Evolutionary conservation across 148 eudicot species (phyloP), one percentile per base, ranked within the genome.

Genomic region (Chenopodium berlandieri): DNA sequence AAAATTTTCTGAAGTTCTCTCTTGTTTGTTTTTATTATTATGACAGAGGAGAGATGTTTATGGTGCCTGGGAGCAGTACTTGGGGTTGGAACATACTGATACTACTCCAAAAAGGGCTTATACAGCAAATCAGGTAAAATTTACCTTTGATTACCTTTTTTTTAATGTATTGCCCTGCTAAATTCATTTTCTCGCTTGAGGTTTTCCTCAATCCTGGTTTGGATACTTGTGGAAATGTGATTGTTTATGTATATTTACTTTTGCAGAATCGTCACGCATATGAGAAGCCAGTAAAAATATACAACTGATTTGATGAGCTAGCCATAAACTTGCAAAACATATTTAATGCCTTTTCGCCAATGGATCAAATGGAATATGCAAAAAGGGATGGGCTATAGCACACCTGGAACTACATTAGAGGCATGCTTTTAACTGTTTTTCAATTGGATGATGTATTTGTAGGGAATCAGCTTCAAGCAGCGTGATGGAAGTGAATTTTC

Each of bases 41-140:
- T 84, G 52, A 20, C 84, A 96, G 99, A 85, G 89, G 84, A 91
- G 89, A 83, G 91, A 88, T 82, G 91, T 88, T 44, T 90, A 94
- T 80, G 95, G 99, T 86, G 93, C 92, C 13, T 94, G 99, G 98
- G 98, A 94, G 90, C 98, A 94, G 79, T 92, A 90, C 87, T 88
- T 96, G 71, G 99, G 99, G n/a, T 84, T 96, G 86, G 99, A 96
- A 81, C 99, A 96, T 83, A 75, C 91, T 75, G 95, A 94, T 75
- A 91, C 88, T 54, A 75, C 91, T 77, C 97, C 92, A 22, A 90
- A 88, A 82, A 91, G 94, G 86, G 85, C 93, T 75, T 86, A 89
- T 67, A 58, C 88, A 9, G 88, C 92, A 73, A 91, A 91, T 90
- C 98, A 92, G 93, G 97, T 94, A 82, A 80, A 56, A 56, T 17